Base-by-base conservation (phyloP, 2,329 filamentous ascomycete genomes). In the Diaporthe citri region DNA sequence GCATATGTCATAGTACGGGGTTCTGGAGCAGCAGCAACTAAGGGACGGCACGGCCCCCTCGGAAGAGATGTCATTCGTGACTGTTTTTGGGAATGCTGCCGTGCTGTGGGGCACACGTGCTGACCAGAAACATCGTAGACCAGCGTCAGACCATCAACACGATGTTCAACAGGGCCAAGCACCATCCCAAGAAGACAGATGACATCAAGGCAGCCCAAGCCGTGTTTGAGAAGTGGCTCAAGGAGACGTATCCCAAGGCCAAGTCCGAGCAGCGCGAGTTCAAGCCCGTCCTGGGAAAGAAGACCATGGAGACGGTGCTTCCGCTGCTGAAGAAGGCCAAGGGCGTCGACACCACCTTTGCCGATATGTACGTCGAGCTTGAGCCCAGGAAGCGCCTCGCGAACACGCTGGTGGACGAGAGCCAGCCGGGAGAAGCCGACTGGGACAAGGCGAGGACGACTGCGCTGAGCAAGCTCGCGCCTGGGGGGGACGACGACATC, bases 81-180 rank as follows among this genome's bases (percentile, higher is more conserved):
- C 55, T n/a, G 39, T 2, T 17, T 34, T 10, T 10, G 62, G 43
- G 46, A 22, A 17, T 34, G 39, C 9, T 39, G 31, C 15, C 46
- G 15, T 9, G n/a, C 22, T 17, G 31, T 4, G 46, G n/a, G 34
- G 48, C 34, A 39, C 48, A 69, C 28, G 4, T 15, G 64, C 64
- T 69, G 48, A 69, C 48, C 46, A 41, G 22, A 41, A 41, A 8
- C 64, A 41, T 20, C n/a, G n/a, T 55, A 69, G 64, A 76, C 62
- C 75, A 76, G n/a, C 71, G 75, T 28, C 75, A 76, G 48, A 74
- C 69, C 52, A 76, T 76, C 56, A 76, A 75, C 56, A 76, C 75
- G 20, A 75, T 76, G 75, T 73, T 72, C 73, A 76, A 75, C 56
- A 69, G 75, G n/a, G 75, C 75, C 36, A 76, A 76, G 69, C 75